These are phyloP conservation scores for Citrullus amarus DNA, from an alignment of 306 rosid species.

Conservation along the genomic window DNA sequence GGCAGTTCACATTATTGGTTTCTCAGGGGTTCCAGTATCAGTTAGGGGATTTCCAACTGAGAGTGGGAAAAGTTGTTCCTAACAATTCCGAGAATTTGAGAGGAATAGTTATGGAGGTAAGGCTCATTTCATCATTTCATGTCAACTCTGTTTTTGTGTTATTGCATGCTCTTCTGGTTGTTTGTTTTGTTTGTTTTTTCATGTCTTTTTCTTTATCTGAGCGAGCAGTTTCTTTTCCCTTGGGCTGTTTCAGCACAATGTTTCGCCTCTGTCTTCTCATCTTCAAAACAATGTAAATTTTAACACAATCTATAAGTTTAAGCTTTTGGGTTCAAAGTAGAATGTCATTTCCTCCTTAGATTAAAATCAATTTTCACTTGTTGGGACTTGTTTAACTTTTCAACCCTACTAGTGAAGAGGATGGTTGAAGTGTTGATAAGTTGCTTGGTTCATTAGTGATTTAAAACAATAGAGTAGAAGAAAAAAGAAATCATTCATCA, in stretches of 20 bases:
- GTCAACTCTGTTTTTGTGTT: neutral
- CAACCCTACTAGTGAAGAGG: too few relatives aligned
- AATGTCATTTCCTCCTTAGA: too few relatives aligned
- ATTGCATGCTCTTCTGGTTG: neutral
- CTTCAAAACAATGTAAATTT: neutral
- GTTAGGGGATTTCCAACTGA: constrained; percentile 72
- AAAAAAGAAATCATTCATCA: neutral
- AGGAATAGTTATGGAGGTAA: constrained; percentile 91
- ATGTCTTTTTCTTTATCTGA: neutral
- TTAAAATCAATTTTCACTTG: too few relatives aligned
- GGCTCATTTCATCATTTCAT: neutral
- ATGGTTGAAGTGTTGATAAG: too few relatives aligned
- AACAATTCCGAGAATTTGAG: constrained; percentile 57
- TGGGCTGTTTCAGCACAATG: neutral
- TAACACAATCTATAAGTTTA: too few relatives aligned
- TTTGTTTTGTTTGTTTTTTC: neutral
- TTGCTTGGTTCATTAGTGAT: too few relatives aligned
- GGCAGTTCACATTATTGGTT: neutral
- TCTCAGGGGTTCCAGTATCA: constrained; percentile 51
- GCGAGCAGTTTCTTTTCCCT: neutral
- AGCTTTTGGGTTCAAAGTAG: too few relatives aligned
- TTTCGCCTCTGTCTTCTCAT: neutral
- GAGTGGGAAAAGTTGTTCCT: constrained; percentile 71
- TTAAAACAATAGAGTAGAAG: neutral
- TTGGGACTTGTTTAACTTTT: too few relatives aligned